Evolutionary conservation across 2,329 filamentous ascomycete genomes (phyloP), one percentile per base, ranked within the genome.

Genomic region (Tolypocladium nubicola): DNA sequence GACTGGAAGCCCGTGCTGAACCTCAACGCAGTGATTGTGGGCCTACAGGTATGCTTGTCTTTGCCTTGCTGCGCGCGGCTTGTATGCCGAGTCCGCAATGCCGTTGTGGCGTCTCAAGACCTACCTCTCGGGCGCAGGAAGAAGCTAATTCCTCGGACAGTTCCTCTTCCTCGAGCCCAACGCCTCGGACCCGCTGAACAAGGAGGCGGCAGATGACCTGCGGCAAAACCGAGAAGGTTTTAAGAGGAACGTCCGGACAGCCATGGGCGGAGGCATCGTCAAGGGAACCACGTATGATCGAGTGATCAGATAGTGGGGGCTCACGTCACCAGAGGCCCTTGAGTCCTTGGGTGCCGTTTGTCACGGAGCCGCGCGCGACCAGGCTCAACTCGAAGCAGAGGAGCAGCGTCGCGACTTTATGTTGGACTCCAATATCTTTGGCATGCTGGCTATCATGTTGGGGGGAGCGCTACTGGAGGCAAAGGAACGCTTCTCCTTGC

Each of bases 1-100:
- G 94, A 99, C 76, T 99, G 94, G 94, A 99, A 97, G 79, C 94
- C 94, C 0, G 94, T 99, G 50, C 76, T 99, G 70, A 97, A 97
- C 72, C 74, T 99, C 70, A 97, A 97, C 70, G 92, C 94, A 19
- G 91, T 97, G 45, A 94, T 99, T 64, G 91, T 97, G 56, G 94
- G 94, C 47, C 76, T 99, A 70, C 90, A 92, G 83, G 87, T 90
- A 75, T 54, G 67, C 21, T 35, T 6, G 1, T 14, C 9, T 16
- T 13, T 33, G 26, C 45, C 26, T 14, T 26, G 14, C 10, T 16
- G 45, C 45, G 23, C 45, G 14, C 45, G 26, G 45, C 23, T 49
- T 16, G n/a, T 16, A 13, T 11, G 47, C 26, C 47, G 26, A n/a
- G 23, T 30, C 23, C 14, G 4, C 19, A 10, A 35, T 35, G 13